phyloP scores from a whole-genome alignment of 1,284 basidiomycete species.

The Cryptococcus floricola region DNA sequence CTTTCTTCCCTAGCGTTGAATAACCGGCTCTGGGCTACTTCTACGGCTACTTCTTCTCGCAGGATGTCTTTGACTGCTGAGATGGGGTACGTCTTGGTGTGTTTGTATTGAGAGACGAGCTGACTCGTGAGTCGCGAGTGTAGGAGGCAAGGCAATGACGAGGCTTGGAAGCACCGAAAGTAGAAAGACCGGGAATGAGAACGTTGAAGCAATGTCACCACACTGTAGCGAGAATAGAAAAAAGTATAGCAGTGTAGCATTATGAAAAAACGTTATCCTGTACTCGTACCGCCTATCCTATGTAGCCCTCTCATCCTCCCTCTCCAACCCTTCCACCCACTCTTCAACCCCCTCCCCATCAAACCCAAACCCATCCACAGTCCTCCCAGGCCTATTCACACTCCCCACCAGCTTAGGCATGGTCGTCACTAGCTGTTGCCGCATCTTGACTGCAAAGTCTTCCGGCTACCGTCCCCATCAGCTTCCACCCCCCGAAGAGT shows the following conservation, averaged over 20 bases:
- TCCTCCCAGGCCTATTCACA: slow-evolving; percentile 14
- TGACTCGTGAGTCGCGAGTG: background rate
- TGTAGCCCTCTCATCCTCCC: slow-evolving; percentile 4
- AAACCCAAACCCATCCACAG: slow-evolving; percentile 12
- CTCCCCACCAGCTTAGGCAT: slow-evolving; percentile 22
- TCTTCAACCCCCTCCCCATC: slow-evolving; percentile 14
- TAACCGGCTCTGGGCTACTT: background rate
- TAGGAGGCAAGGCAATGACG: slow-evolving; percentile 16
- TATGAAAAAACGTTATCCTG: too few species aligned
- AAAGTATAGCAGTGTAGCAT: too few species aligned
- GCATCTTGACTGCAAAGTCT: slow-evolving; percentile 32
- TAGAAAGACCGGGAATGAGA: background rate
- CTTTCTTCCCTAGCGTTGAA: slow-evolving; percentile 37
- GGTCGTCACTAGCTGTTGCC: slow-evolving; percentile 23
- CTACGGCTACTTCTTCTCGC: background rate
- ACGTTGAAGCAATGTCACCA: too few species aligned
- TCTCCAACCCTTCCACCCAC: slow-evolving; percentile 13
- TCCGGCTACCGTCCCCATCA: slow-evolving; percentile 22
- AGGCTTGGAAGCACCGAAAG: slow-evolving; percentile 30
- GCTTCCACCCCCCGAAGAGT: background rate
- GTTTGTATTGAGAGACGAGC: background rate
- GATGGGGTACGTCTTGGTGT: slow-evolving; percentile 29
- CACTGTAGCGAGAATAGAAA: too few species aligned
- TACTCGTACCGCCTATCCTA: too few species aligned
- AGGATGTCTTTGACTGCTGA: slow-evolving; percentile 10